Evolutionary conservation across 2,329 filamentous ascomycete genomes (phyloP).

Genomic region (Pseudogymnoascus sp.): DNA sequence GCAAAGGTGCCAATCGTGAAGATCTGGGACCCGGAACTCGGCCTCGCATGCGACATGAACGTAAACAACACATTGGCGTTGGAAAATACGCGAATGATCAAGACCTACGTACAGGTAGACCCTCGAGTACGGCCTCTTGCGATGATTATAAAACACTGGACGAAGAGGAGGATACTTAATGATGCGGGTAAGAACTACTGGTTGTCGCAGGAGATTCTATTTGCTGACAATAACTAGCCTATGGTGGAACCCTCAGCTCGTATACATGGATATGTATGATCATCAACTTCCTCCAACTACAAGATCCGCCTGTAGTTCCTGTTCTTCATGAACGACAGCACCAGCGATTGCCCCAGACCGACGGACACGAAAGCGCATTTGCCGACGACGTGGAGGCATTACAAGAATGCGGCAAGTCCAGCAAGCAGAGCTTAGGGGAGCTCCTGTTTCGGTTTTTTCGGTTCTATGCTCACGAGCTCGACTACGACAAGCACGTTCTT

Average conservation of each 20-base stretch:
- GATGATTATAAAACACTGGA: constrained; percentile 98
- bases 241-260: constrained; percentile 89
- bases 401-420: constrained; percentile 64
- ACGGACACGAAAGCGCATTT: constrained; percentile 67
- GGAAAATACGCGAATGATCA: constrained; percentile 96
- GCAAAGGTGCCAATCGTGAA: constrained; percentile 98
- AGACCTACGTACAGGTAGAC: constrained; percentile 91
- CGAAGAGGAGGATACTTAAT: constrained; percentile 82
- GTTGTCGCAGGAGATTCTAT: background rate
- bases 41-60: constrained; percentile 92
- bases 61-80: constrained; percentile 94
- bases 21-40: constrained; percentile 91
- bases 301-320: constrained; percentile 75
- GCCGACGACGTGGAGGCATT: constrained; percentile 77
- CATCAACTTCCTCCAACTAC: constrained; percentile 87
- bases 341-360: constrained; percentile 50
- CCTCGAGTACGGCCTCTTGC: constrained; percentile 82
- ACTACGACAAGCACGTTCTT: constrained; percentile 76
- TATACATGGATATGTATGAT: constrained; percentile 99
- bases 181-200: constrained; percentile 68
- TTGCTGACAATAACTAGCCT: constrained; percentile 45
- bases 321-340: constrained; percentile 69
- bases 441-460: constrained; percentile 95
- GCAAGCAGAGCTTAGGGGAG: constrained; percentile 73
- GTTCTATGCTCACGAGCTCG: constrained; percentile 86